Conservation (phyloP, 1,284 basidiomycete species). For the Hymenochaete sp. region DNA sequence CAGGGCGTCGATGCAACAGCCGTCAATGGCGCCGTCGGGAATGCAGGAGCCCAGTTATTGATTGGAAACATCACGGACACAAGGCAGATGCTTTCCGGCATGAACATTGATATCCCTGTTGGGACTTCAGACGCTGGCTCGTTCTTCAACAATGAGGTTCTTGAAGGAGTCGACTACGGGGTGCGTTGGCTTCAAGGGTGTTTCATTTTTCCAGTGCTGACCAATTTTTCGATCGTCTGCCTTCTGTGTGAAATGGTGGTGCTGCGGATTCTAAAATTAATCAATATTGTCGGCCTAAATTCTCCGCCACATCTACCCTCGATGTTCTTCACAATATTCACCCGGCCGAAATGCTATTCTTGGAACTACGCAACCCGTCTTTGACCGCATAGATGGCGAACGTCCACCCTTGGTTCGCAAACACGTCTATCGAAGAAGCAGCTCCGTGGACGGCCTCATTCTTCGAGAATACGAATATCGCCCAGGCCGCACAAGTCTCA, state of each 20-base stretch:
- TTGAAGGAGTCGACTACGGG: conserved; percentile 67
- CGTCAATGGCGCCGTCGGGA: conserved; percentile 48
- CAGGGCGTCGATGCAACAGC: conserved; percentile 29
- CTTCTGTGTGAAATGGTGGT: not conserved
- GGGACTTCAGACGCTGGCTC: conserved; percentile 90
- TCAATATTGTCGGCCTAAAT: conserved; percentile 31
- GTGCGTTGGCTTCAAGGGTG: conserved; percentile 33
- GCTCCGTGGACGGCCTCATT: conserved; percentile 60
- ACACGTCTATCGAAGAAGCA: conserved; percentile 58
- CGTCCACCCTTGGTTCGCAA: conserved; percentile 83
- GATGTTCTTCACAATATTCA: not conserved
- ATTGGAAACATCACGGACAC: conserved; percentile 62
- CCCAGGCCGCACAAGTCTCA: conserved; percentile 34
- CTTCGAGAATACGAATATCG: conserved; percentile 52
- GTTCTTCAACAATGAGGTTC: conserved; percentile 69
- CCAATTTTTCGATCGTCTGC: not conserved
- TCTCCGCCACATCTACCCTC: not conserved
- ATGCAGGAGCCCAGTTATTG: conserved; percentile 40
- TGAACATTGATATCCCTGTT: conserved; percentile 56
- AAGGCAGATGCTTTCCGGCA: conserved; percentile 39
- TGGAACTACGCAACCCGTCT: conserved; percentile 13
- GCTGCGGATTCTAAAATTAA: conserved; percentile 11
- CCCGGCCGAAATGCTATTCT: not conserved
- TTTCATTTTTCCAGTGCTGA: not conserved
- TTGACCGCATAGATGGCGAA: conserved; percentile 50